Evolutionary conservation across 192 early-diverging fungal genomes (phyloP), one percentile per base, ranked within the genome.

Genomic region (Coemansia asiatica): DNA sequence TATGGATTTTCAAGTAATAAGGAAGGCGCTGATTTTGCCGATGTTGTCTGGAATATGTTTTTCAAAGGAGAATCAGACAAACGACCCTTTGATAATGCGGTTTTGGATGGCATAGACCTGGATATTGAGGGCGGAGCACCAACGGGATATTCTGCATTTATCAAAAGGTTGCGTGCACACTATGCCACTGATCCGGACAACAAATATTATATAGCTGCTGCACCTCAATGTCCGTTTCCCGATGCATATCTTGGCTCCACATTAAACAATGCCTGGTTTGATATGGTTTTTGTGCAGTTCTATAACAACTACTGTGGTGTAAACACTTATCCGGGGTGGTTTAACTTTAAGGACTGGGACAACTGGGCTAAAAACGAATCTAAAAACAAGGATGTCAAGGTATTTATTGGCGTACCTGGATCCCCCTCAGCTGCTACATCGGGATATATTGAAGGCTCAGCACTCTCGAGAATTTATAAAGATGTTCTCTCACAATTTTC

Each of bases 31-130:
- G 22, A 46, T 15, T 86, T 87, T 75, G 87, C 88, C 13, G 79
- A 86, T 26, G 70, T 63, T 0, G 53, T 85, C 4, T 88, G 87
- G 87, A 46, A 87, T 61, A 83, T 81, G 65, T 89, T 86, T 56
- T 63, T 90, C 31, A 85, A 83, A 7, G 90, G 90, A 22, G 75
- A 73, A 2, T 66, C 81, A 7, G 47, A 56, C 1, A 68, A 76
- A 27, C 83, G 88, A 19, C 85, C 86, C 0, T 87, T 89, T 61
- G 84, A 82, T 9, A 79, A 85, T 31, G 85, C 84, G 0, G 71
- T 88, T 1, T 71, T 89, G n/a, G 85, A 89, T 49, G 87, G 87
- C 18, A 72, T 89, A 53, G 88, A 89, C 31, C 54, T 89, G 38
- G 85, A 89, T 29, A 73, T 89, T 54, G 86, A 89, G 36, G 74